Evolutionary conservation across 306 rosid species (phyloP).

Genomic region (Neltuma alba): DNA sequence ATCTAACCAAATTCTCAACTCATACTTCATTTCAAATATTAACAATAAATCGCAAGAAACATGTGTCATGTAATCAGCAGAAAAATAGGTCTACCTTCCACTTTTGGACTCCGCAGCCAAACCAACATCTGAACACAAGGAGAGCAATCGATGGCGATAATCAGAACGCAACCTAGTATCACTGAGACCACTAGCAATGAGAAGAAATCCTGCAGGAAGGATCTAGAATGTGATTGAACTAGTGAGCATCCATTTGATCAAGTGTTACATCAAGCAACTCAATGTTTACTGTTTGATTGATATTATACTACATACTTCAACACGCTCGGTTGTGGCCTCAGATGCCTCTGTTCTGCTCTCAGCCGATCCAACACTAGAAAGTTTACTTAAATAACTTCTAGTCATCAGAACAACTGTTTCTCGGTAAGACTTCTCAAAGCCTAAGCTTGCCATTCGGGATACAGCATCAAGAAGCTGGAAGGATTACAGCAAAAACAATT

Average conservation of each 20-base stretch:
- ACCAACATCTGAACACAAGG: constrained; percentile 96
- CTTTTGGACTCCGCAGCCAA: constrained; percentile 99
- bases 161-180: constrained; percentile 75
- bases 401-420: constrained; percentile 97
- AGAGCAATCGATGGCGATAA: constrained; percentile 88
- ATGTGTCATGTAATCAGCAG: constrained; percentile 30
- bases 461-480: constrained; percentile 96
- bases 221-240: constrained; percentile 92
- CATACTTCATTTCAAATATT: constrained; percentile 6
- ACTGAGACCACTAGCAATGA: constrained; percentile 78
- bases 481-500: constrained; percentile 31
- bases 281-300: constrained; percentile 37
- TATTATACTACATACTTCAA: constrained; percentile 70
- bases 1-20: constrained; percentile 28
- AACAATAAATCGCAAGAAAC: constrained; percentile 1
- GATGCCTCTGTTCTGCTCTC: constrained; percentile 89
- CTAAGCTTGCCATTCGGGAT: constrained; percentile 95
- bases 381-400: constrained; percentile 92
- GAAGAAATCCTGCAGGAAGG: constrained; percentile 97
- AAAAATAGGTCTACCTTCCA: constrained; percentile 71
- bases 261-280: constrained; percentile 45
- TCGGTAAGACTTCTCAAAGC: constrained; percentile 97
- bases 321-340: constrained; percentile 92
- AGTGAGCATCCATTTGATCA: constrained; percentile 77
- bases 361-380: constrained; percentile 85